phyloP scores from a whole-genome alignment of 345 rosid genomes.

The Hirschfeldia incana region DNA sequence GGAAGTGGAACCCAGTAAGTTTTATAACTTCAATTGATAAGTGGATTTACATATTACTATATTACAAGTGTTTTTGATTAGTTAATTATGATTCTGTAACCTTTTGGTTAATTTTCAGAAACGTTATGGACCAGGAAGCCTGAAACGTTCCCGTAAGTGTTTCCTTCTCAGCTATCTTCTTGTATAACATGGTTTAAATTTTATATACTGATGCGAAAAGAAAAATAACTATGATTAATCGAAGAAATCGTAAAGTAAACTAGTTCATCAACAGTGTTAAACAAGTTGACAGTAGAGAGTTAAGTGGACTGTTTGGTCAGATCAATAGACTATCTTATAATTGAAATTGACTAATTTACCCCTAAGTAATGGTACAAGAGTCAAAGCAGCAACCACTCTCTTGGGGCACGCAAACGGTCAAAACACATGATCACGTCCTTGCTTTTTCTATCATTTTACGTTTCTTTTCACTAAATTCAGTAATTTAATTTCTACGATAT shows the following conservation, averaged over 20 bases:
- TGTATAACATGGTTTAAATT: neutral
- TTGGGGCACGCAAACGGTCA: slow-evolving; percentile 29
- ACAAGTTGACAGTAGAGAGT: neutral
- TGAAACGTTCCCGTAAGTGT: slow-evolving; percentile 33
- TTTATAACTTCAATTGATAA: neutral
- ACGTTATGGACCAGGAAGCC: slow-evolving; percentile 40
- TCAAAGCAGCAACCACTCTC: slow-evolving; percentile 29
- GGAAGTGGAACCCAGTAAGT: slow-evolving; percentile 26
- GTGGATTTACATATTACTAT: neutral
- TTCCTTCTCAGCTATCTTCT: neutral
- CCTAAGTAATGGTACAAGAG: slow-evolving; percentile 9
- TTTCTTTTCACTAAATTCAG: neutral
- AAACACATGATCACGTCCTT: slow-evolving; percentile 9
- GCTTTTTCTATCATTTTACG: neutral
- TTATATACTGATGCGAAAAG: neutral
- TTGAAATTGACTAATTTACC: slow-evolving; percentile 13
- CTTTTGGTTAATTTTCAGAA: slow-evolving; percentile 27
- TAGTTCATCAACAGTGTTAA: neutral
- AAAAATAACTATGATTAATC: neutral
- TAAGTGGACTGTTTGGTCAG: slow-evolving; percentile 26
- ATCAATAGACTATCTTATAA: neutral
- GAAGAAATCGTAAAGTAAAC: neutral
- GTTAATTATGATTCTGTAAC: neutral
- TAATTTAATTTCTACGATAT: neutral
- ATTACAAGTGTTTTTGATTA: slow-evolving; percentile 1